Percentiles rank a stretch among this genome's conserved stretches.
Evolutionary conservation across 2,329 filamentous ascomycete species (phyloP).

Genomic region (Microdochium bolleyi): DNA sequence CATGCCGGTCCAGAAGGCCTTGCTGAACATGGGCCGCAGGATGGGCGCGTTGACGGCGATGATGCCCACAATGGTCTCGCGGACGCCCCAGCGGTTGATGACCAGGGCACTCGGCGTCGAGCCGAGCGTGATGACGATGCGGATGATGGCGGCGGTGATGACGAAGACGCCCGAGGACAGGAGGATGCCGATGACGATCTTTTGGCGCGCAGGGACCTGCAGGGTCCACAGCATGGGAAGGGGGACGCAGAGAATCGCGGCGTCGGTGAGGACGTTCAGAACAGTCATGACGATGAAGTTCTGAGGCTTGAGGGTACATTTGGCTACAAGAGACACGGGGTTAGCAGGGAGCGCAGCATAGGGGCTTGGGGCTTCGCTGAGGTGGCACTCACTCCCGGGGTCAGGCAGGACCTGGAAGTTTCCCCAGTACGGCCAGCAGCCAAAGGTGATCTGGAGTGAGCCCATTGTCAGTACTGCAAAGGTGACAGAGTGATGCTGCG

Average conservation of each 20-base stretch:
- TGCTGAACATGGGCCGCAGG: conserved; percentile 17
- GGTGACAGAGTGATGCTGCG: not conserved
- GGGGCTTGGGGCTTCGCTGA: not conserved
- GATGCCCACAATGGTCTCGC: conserved; percentile 25
- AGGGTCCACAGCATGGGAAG: conserved; percentile 23
- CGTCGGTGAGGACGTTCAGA: conserved; percentile 23
- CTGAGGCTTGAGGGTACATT: conserved; percentile 19
- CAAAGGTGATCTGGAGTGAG: conserved; percentile 11
- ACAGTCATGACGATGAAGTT: conserved; percentile 19
- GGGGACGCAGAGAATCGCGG: conserved; percentile 20
- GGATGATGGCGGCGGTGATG: conserved; percentile 23
- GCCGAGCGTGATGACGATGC: conserved; percentile 20
- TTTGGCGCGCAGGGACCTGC: conserved; percentile 17
- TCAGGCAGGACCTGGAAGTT: conserved; percentile 12
- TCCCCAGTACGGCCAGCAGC: conserved; percentile 18
- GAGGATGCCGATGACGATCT: conserved; percentile 20
- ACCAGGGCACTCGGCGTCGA: conserved; percentile 17
- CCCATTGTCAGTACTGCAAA: not conserved
- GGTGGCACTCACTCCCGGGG: conserved; percentile 6
- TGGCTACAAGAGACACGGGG: conserved; percentile 1
- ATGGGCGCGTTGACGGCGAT: conserved; percentile 25
- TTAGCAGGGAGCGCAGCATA: not conserved
- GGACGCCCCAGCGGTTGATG: conserved; percentile 27
- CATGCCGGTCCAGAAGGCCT: conserved; percentile 17
- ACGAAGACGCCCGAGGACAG: conserved; percentile 25